Percentiles rank a stretch among this genome's conserved stretches.
phyloP scores from a whole-genome alignment of 371 early-diverging fungal species.

The Paraphysoderma sedebokerense region DNA sequence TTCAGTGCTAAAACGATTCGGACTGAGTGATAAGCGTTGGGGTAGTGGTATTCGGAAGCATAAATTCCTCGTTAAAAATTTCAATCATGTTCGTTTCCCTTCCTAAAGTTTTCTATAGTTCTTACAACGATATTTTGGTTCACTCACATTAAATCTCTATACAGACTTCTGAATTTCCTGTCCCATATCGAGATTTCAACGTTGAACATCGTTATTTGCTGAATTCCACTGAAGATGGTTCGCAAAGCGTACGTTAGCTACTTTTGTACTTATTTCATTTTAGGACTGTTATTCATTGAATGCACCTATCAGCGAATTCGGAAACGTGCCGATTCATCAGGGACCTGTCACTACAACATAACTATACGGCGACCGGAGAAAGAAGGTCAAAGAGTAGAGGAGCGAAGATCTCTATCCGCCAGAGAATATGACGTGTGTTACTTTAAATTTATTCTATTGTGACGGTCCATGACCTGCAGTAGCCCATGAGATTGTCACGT shows the following conservation, averaged over 20 bases:
- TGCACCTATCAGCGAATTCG: too few species aligned
- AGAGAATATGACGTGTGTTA: constrained; percentile 23
- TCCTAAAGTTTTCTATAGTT: too few species aligned
- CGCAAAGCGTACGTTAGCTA: too few species aligned
- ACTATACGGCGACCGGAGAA: constrained; percentile 12
- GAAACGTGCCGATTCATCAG: constrained; percentile 4
- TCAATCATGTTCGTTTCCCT: not conserved
- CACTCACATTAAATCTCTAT: not conserved
- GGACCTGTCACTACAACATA: constrained; percentile 8
- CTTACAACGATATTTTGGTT: not conserved
- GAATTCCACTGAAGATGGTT: constrained; percentile 9
- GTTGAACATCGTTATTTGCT: constrained; percentile 4
- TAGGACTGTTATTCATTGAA: too few species aligned
- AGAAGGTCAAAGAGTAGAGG: constrained; percentile 17
- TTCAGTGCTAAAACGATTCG: not conserved
- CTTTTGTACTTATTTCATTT: too few species aligned
- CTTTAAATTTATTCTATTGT: too few species aligned
- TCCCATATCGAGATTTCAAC: constrained; percentile 12
- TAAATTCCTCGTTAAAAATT: constrained; percentile 15
- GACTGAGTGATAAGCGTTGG: constrained; percentile 4
- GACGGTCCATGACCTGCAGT: too few species aligned
- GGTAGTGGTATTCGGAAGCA: constrained; percentile 11
- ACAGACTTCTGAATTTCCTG: constrained; percentile 7
- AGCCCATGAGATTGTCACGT: too few species aligned
- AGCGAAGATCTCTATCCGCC: constrained; percentile 9